Conservation (phyloP, 2,329 filamentous ascomycete species). For the Lasiodiplodia citricola region DNA sequence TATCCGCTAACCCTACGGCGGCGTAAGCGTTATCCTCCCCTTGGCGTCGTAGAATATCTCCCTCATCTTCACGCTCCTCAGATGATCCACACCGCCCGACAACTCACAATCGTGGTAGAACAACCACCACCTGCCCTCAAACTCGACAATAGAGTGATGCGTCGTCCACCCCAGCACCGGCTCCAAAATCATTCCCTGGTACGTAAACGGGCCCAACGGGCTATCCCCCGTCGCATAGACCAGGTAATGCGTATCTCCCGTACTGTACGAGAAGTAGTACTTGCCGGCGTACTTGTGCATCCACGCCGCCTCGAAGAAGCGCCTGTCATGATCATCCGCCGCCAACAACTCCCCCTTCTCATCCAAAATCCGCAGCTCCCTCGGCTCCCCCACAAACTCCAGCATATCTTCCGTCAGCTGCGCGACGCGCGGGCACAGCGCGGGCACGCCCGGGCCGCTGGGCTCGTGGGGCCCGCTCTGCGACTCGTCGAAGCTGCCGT, state of each 20-base stretch:
- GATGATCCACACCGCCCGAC: slow-evolving; percentile 70
- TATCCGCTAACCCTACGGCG: slow-evolving; percentile 9
- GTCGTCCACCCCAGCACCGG: slow-evolving; percentile 83
- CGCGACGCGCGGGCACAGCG: slow-evolving; percentile 71
- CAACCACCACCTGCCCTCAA: slow-evolving; percentile 72
- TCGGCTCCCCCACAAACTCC: slow-evolving; percentile 60
- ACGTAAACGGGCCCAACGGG: slow-evolving; percentile 75
- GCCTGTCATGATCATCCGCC: slow-evolving; percentile 72
- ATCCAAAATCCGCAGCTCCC: slow-evolving; percentile 69
- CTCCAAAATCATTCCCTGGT: slow-evolving; percentile 72
- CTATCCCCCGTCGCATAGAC: slow-evolving; percentile 70
- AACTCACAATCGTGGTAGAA: slow-evolving; percentile 78
- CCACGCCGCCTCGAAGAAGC: slow-evolving; percentile 84
- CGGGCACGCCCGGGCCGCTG: slow-evolving; percentile 53
- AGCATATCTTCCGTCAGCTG: slow-evolving; percentile 70
- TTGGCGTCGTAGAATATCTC: slow-evolving; percentile 74
- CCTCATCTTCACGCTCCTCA: slow-evolving; percentile 74
- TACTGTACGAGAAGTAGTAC: slow-evolving; percentile 81
- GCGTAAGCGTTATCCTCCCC: slow-evolving; percentile 61
- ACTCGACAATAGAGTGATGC: slow-evolving; percentile 79
- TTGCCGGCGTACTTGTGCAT: slow-evolving; percentile 72
- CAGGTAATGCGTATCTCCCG: slow-evolving; percentile 77
- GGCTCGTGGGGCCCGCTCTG: slow-evolving; percentile 66
- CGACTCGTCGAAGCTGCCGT: slow-evolving; percentile 62
- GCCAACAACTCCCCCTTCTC: slow-evolving; percentile 64